Evolutionary conservation across 352 stramenopile species (phyloP), one percentile per base, ranked within the genome.

Genomic region (Phytophthora citrophthora): DNA sequence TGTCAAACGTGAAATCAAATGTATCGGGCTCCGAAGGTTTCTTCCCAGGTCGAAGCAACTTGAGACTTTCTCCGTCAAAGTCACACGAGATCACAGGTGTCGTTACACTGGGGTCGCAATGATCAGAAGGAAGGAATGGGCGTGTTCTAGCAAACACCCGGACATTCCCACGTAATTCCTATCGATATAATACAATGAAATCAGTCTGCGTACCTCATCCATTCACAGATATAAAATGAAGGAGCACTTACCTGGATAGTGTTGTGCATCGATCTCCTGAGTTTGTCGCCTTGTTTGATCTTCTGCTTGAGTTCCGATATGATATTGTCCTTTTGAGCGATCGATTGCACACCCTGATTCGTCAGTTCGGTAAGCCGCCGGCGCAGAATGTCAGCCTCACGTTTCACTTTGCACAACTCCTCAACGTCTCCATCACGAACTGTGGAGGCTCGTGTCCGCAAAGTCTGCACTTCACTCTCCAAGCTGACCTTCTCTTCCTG

Each of bases 91-190:
- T 84, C 1, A 83, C 76, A 5, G 77, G 70, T 5, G 79, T 73
- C 5, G 68, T 69, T 48, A 67, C 72, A 15, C 77, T 74, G 6
- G 68, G 56, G 43, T 97, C 64, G 27, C 64, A 75, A 48, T 70
- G 70, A 60, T 98, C 93, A 1, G 83, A 90, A 13, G 88, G 80
- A 9, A 98, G 64, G 63, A 98, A 93, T 9, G 96, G 96, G 12
- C 96, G 82, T 43, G 98, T 96, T 56, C 96, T 83, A 1, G 93
- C 96, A 76, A 98, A 99, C 2, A 99, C 98, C 50, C 98, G 88
- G 50, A 99, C 97, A 63, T 99, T 99, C 54, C 98, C 98, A 47
- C 97, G 89, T 20, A 99, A 79, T 70, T 99, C 97, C 88, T 99
- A 84, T 18, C 18, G 20, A 5, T 20, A 24, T 31, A 62, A 50